Evolutionary conservation across 164 flowering plant genomes (phyloP).

Genomic region (Pachysandra terminalis): DNA sequence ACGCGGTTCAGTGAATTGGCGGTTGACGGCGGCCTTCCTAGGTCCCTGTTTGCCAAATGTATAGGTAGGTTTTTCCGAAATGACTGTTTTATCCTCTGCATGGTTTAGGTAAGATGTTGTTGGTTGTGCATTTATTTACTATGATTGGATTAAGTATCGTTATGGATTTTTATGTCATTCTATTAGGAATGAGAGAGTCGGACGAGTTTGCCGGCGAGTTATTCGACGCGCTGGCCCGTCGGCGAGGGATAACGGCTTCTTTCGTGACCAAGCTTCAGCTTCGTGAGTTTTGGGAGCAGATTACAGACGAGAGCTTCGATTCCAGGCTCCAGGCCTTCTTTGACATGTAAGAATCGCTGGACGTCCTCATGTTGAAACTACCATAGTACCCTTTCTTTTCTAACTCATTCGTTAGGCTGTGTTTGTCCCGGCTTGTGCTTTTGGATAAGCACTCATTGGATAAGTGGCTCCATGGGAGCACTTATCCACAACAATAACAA

Average conservation of each 20-base stretch:
- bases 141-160: too few relatives aligned
- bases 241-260: constrained; percentile 25
- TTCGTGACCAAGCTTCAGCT: constrained; percentile 26
- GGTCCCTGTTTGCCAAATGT: constrained; percentile 32
- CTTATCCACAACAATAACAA: too few relatives aligned
- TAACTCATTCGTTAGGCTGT: too few relatives aligned
- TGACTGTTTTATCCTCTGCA: too few relatives aligned
- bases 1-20: constrained; percentile 29
- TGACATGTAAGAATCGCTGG: constrained; percentile 35
- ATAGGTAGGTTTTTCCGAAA: constrained; percentile 9
- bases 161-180: too few relatives aligned
- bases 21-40: constrained; percentile 25
- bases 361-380: neutral
- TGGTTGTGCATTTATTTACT: too few relatives aligned
- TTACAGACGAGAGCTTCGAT: constrained; percentile 41
- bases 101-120: too few relatives aligned
- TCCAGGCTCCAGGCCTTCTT: constrained; percentile 44
- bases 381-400: too few relatives aligned
- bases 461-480: too few relatives aligned
- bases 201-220: constrained; percentile 31
- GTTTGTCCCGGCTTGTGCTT: too few relatives aligned
- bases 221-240: constrained; percentile 40
- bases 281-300: constrained; percentile 41
- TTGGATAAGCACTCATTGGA: too few relatives aligned
- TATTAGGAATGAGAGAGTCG: constrained; percentile 18